Base-by-base conservation (phyloP, 2,329 filamentous ascomycete genomes). In the Sclerotinia borealis region DNA sequence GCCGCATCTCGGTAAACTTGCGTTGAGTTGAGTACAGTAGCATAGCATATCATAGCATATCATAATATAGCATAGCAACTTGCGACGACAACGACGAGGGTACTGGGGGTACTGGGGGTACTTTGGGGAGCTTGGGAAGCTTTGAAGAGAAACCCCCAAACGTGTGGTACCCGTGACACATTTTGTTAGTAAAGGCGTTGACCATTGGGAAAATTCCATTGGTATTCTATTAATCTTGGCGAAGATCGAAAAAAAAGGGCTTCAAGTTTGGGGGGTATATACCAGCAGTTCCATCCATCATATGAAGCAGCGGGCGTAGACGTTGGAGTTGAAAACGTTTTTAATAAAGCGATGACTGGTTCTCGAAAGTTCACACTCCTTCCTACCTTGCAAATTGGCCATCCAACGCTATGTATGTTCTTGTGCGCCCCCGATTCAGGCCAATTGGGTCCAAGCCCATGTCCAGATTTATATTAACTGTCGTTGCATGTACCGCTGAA, bases 381-480 rank as follows among this genome's bases (percentile, higher is more conserved):
- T 25, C 13, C 22, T 25, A 22, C 39, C 19, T n/a, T n/a, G n/a
- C n/a, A n/a, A n/a, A n/a, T n/a, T n/a, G n/a, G n/a, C n/a, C 25
- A 37, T 22, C 41, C 50, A 55, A 55, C 51, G 39, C 41, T 56
- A 58, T 22, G n/a, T n/a, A n/a, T n/a, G n/a, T 37, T 47, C 41
- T 22, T 43, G 47, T 60, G 43, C 58, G 10, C 45, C 25, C 27
- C 29, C 27, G 22, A 15, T 43, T 48, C 31, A 60, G 50, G 39
- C 58, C 52, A 52, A 61, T 54, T 54, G 39, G 34, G 9, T 55
- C 25, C 29, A 22, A 41, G 51, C 36, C 60, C 50, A 45, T 39
- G 51, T 47, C 25, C 29, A 54, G 29, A 52, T 52, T 54, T 63
- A 63, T 61, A 56, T 45, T 48, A 59, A 36, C 13, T 61, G 39